A percentile compares a stretch with the other conserved stretches of the same genome.
phyloP scores from a whole-genome alignment of 2,329 filamentous ascomycete genomes.

The Dactylellina parvicollis region DNA sequence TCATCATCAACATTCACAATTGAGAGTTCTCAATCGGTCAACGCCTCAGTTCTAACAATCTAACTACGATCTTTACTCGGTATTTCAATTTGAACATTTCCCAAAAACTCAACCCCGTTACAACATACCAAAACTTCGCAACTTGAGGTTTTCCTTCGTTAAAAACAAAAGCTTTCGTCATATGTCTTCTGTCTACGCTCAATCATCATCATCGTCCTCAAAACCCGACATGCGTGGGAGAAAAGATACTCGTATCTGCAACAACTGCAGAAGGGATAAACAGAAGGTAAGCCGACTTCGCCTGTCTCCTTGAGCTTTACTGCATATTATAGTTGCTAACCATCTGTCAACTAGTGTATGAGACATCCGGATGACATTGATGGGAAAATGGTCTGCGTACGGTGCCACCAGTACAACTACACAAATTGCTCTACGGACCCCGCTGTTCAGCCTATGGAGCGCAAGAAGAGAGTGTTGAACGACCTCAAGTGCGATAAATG shows the following conservation, averaged over 20 bases:
- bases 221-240: constrained; percentile 40
- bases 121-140: too few species aligned
- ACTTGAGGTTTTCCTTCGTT: too few species aligned
- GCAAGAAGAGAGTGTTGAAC: constrained; percentile 45
- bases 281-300: constrained; percentile 29
- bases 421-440: constrained; percentile 44
- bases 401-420: constrained; percentile 42
- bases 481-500: constrained; percentile 51
- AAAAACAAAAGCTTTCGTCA: background rate
- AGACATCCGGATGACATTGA: constrained; percentile 33
- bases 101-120: too few species aligned
- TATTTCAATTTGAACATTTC: too few species aligned
- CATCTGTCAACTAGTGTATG: constrained; percentile 8
- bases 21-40: constrained; percentile 6
- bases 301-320: background rate
- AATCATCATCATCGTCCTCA: constrained; percentile 20
- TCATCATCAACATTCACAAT: constrained; percentile 19
- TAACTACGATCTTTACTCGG: too few species aligned
- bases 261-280: constrained; percentile 48
- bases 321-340: background rate
- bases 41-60: background rate
- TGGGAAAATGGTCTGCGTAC: constrained; percentile 32
- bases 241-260: constrained; percentile 44
- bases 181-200: constrained; percentile 20
- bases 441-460: constrained; percentile 43